Evolutionary conservation across 176 grass and related monocot species (phyloP).

Genomic region (Triticum timopheevii): DNA sequence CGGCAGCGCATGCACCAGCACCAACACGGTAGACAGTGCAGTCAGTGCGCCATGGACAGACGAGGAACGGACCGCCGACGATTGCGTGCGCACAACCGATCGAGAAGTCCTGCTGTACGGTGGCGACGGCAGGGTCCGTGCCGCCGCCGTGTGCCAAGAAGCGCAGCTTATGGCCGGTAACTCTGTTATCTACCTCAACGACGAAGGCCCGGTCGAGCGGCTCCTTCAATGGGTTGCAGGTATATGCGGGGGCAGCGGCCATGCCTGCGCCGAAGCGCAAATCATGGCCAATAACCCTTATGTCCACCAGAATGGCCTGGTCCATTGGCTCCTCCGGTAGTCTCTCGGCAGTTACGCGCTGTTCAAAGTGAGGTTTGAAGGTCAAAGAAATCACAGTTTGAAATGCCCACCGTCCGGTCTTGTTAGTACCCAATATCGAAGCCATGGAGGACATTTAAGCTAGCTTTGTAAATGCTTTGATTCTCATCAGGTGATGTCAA

Average conservation of each 20-base stretch:
- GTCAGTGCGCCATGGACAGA: too few species aligned
- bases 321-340: neutral
- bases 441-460: too few species aligned
- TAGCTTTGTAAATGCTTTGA: too few species aligned
- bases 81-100: too few species aligned
- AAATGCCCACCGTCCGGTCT: too few species aligned
- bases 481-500: too few species aligned
- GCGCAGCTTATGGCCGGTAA: neutral
- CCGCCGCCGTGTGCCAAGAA: neutral
- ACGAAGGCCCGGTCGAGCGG: neutral
- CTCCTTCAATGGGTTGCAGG: neutral
- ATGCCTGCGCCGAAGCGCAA: neutral
- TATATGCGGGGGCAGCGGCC: neutral
- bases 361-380: neutral
- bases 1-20: too few species aligned
- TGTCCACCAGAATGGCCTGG: neutral
- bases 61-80: too few species aligned
- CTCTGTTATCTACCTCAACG: neutral
- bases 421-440: too few species aligned
- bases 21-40: too few species aligned
- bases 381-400: neutral
- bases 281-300: neutral
- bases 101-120: too few species aligned
- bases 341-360: neutral
- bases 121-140: neutral